Evolutionary conservation across 305 asterid genomes (phyloP).

Genomic region (Solanum hybrid): DNA sequence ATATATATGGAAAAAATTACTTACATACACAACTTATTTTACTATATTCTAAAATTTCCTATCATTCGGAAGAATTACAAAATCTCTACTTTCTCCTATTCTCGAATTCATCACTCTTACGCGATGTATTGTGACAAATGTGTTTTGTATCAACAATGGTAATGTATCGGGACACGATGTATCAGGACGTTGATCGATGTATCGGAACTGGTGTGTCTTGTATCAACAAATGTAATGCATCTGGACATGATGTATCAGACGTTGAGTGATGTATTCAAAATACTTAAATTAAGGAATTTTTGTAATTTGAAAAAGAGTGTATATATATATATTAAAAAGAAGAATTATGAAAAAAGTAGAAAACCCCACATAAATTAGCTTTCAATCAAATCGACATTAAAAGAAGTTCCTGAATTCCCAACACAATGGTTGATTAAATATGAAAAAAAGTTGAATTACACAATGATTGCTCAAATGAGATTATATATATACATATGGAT

Average conservation of each 20-base stretch:
- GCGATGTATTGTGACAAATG: not conserved
- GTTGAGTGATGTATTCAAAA: no score
- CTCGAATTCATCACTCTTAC: not conserved
- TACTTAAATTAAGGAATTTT: no score
- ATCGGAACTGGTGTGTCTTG: no score
- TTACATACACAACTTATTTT: no score
- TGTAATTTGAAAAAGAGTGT: no score
- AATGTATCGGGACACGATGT: rapidly evolving
- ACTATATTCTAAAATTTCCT: rapidly evolving
- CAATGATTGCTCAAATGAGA: slow-evolving; percentile 25
- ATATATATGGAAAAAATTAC: no score
- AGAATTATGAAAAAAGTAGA: not conserved
- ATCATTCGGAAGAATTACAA: not conserved
- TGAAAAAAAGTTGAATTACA: slow-evolving; percentile 11
- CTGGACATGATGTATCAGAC: no score
- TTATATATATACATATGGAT: not conserved
- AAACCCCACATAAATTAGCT: not conserved
- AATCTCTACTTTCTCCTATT: not conserved
- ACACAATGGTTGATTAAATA: slow-evolving; percentile 5
- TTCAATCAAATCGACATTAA: not conserved
- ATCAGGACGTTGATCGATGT: not conserved
- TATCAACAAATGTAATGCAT: no score
- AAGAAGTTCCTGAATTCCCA: not conserved
- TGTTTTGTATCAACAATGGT: not conserved
- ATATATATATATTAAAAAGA: not conserved